Base-by-base conservation (phyloP, 768 basidiomycete genomes). In the Mycena olivaceomarginata region DNA sequence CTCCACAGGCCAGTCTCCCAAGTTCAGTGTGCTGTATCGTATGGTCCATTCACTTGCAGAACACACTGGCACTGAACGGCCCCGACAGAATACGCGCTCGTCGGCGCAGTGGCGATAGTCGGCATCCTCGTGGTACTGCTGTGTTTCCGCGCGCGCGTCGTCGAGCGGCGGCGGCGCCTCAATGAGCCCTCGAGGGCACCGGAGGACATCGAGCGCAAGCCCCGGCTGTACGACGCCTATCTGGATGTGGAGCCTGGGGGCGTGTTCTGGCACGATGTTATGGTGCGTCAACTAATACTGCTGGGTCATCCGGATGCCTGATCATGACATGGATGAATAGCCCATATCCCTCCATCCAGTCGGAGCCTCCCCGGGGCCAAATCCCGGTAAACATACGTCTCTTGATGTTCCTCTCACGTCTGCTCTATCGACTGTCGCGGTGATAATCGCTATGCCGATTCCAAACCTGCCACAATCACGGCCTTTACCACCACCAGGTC, bases 381-480 rank as follows among this genome's bases (percentile, higher is more conserved):
- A 45, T 25, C 4, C 43, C 10, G 3, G 41, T 0, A 43, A 64
- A 64, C 20, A 64, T 15, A 43, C 18, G 45, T 15, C 63, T 5
- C 6, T 22, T 7, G 37, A 67, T 39, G 37, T 37, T 5, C 65
- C 65, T 22, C 51, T 39, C 39, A 22, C 39, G 12, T 67, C 67
- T 15, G 37, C 67, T 18, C n/a, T 53, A 40, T 67, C 51, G 15
- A 53, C 46, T 9, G 51, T 67, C n/a, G 67, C 67, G 8, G 1
- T 67, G 0, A 20, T 67, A 9, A 67, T 67, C 10, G 67, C 51
- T 18, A 67, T 67, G 67, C 67, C 67, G 31, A 31, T 31, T 31
- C 31, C 31, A 31, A 31, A 12, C 56, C 37, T 0, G 20, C 60
- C 15, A 37, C 15, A 62, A 20, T 15, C 37, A 40, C 43, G 43